phyloP scores from a whole-genome alignment of 768 basidiomycete genomes.

The Suillus fuscotomentosus region DNA sequence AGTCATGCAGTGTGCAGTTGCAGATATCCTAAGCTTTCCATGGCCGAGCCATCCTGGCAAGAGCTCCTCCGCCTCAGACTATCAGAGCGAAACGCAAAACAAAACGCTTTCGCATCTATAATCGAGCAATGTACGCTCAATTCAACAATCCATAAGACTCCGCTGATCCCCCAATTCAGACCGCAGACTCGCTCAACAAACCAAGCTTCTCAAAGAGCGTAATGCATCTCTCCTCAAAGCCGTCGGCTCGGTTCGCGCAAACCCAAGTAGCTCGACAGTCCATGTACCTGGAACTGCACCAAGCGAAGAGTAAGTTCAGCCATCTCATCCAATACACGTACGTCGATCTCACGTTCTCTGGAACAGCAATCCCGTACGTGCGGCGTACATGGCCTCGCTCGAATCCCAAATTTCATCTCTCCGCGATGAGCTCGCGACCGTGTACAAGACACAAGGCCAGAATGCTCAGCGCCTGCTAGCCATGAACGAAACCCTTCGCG shows the following conservation, averaged over 20 bases:
- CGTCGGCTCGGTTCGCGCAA: conserved; percentile 67
- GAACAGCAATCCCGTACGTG: conserved; percentile 75
- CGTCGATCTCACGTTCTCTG: conserved; percentile 1
- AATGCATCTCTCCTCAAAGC: conserved; percentile 87
- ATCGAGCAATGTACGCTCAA: conserved; percentile 79
- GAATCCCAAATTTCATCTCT: conserved; percentile 92
- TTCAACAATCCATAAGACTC: conserved; percentile 9
- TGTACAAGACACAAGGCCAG: conserved; percentile 96
- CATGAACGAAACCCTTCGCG: conserved; percentile 93
- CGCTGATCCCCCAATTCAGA: conserved; percentile 38
- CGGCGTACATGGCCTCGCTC: conserved; percentile 87
- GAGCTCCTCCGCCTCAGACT: conserved; percentile 77
- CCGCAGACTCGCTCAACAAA: conserved; percentile 88
- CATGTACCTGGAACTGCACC: conserved; percentile 51
- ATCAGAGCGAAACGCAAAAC: conserved; percentile 78
- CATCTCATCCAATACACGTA: not conserved
- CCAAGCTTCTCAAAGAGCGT: conserved; percentile 87
- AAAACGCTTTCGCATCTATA: conserved; percentile 77
- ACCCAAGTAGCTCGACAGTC: conserved; percentile 61
- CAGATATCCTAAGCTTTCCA: conserved; percentile 27
- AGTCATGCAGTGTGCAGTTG: not conserved
- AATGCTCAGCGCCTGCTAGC: conserved; percentile 90
- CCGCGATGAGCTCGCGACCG: conserved; percentile 87
- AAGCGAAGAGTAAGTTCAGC: conserved; percentile 64
- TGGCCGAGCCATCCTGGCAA: conserved; percentile 86